Percentiles rank a stretch among this genome's conserved stretches.
phyloP scores from a whole-genome alignment of 257 asterid species.

The Lavandula angustifolia region DNA sequence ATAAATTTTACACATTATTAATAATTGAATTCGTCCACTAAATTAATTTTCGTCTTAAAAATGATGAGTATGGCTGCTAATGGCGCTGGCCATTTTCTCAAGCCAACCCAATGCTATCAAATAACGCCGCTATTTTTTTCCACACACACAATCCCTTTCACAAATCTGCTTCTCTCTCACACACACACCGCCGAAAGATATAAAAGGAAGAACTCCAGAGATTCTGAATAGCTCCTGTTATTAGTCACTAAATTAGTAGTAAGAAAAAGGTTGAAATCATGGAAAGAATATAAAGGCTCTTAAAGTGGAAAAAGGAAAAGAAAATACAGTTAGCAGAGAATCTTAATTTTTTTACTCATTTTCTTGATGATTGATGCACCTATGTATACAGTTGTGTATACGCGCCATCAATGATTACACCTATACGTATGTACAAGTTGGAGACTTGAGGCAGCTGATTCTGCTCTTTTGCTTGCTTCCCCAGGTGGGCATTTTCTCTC shows the following conservation, averaged over 20 bases:
- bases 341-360: slow-evolving; percentile 32
- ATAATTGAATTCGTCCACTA: too few relatives aligned
- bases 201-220: slow-evolving; percentile 20
- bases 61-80: too few relatives aligned
- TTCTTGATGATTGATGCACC: slow-evolving; percentile 31
- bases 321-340: slow-evolving; percentile 36
- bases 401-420: slow-evolving; percentile 48
- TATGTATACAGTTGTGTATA: slow-evolving; percentile 40
- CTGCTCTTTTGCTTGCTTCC: slow-evolving; percentile 35
- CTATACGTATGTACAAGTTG: slow-evolving; percentile 40
- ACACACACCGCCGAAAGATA: slow-evolving; percentile 10
- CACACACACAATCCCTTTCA: slow-evolving; percentile 18
- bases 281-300: slow-evolving; percentile 35
- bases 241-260: slow-evolving; percentile 15
- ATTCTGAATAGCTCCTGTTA: slow-evolving; percentile 27
- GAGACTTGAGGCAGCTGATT: slow-evolving; percentile 34
- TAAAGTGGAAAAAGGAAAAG: slow-evolving; percentile 10
- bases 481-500: slow-evolving; percentile 39
- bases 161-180: too few relatives aligned
- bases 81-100: too few relatives aligned
- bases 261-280: slow-evolving; percentile 29
- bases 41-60: too few relatives aligned
- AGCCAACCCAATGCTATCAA: too few relatives aligned
- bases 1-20: too few relatives aligned
- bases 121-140: slow-evolving; percentile 29